Conservation (phyloP, 257 asterid genomes). For the Jacaranda copaia region DNA sequence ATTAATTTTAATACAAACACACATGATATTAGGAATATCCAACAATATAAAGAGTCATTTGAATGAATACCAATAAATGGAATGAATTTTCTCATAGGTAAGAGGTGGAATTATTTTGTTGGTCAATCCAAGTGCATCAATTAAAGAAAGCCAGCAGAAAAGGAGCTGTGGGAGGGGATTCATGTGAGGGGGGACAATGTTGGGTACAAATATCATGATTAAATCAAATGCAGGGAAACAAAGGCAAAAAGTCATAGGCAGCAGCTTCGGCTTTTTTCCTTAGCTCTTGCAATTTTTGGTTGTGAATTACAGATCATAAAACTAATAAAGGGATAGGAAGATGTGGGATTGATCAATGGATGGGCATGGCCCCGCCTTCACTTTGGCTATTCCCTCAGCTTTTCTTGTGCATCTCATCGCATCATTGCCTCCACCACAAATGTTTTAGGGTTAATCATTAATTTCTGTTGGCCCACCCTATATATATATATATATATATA, state of each 20-base stretch:
- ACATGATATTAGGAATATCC: too few species aligned
- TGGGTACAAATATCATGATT: constrained; percentile 43
- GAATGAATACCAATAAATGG: too few species aligned
- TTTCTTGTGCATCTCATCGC: constrained; percentile 25
- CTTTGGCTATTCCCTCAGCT: not conserved
- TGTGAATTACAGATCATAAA: constrained; percentile 8
- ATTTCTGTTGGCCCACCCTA: constrained; percentile 28
- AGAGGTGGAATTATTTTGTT: not conserved
- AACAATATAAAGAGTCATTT: too few species aligned
- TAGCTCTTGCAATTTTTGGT: not conserved
- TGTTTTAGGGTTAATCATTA: constrained; percentile 19
- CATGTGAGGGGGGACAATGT: constrained; percentile 43
- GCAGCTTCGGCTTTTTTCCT: constrained; percentile 32
- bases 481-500: too few species aligned
- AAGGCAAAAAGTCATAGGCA: constrained; percentile 30
- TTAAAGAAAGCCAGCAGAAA: constrained; percentile 12
- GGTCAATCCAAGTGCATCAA: not conserved
- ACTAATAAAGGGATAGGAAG: not conserved
- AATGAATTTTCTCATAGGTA: not conserved
- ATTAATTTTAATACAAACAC: too few species aligned
- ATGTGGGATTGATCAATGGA: constrained; percentile 24
- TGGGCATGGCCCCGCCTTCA: constrained; percentile 7
- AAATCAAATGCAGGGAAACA: constrained; percentile 29
- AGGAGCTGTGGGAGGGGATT: not conserved
- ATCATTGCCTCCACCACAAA: constrained; percentile 39